These are phyloP conservation scores for Adiantum capillusveneris DNA, from an alignment of 75 land plant species.

Conservation along the genomic window DNA sequence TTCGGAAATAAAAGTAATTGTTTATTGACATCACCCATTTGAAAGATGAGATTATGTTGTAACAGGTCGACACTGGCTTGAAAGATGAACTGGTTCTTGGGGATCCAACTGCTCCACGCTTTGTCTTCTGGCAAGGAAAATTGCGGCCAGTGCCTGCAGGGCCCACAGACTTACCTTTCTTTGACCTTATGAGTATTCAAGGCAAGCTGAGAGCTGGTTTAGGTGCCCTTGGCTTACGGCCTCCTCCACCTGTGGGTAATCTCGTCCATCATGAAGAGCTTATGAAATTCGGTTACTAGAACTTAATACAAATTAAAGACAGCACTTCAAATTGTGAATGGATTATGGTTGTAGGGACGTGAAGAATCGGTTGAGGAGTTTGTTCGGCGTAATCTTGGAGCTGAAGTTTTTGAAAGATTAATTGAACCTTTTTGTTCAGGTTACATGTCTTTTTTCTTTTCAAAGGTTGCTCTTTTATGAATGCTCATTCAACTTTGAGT, in stretches of 20 bases:
- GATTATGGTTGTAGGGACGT: conserved; percentile 64
- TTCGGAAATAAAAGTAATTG: too few relatives aligned
- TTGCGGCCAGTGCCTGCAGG: conserved; percentile 86
- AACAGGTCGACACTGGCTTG: conserved; percentile 85
- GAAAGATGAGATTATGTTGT: too few relatives aligned
- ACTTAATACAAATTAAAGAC: too few relatives aligned
- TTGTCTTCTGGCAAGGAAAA: conserved; percentile 82
- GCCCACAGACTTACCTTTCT: conserved; percentile 65
- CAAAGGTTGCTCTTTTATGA: too few relatives aligned
- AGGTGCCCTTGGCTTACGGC: conserved; percentile 83
- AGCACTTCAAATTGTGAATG: too few relatives aligned
- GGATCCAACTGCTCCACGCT: conserved; percentile 85
- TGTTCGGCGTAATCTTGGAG: conserved; percentile 91
- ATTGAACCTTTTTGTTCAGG: conserved; percentile 99
- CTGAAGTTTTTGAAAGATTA: conserved; percentile 87
- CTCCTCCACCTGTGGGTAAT: conserved; percentile 71
- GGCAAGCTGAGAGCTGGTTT: conserved; percentile 93
- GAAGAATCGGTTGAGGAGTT: conserved; percentile 97
- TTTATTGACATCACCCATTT: too few relatives aligned
- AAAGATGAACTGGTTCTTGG: conserved; percentile 92
- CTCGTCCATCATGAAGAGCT: too few relatives aligned
- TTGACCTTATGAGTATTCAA: conserved; percentile 80
- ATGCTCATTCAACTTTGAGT: too few relatives aligned
- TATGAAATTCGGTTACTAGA: too few relatives aligned
- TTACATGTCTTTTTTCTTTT: conserved; percentile 6